Percentiles rank a stretch among this genome's conserved stretches.
These are phyloP conservation scores for Strobilomyces confusus DNA, from an alignment of 768 basidiomycete genomes.

Conservation along the genomic window DNA sequence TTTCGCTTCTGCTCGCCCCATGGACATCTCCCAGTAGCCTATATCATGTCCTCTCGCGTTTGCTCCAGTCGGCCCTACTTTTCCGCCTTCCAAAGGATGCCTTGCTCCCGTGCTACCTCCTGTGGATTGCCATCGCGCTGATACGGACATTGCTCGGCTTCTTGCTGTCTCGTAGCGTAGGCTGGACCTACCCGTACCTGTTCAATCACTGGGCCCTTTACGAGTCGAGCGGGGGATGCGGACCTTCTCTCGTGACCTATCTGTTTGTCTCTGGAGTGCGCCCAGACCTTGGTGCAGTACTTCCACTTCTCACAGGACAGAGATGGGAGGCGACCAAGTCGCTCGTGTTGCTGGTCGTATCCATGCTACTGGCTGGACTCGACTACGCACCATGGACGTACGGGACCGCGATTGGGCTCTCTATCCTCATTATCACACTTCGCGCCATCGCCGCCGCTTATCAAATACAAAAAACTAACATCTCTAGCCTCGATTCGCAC, in stretches of 20 bases:
- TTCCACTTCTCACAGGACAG: constrained; percentile 7
- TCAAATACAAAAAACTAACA: background rate
- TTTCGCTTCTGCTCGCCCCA: constrained; percentile 33
- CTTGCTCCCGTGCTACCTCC: constrained; percentile 11
- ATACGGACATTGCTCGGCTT: constrained; percentile 17
- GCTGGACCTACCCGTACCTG: constrained; percentile 36
- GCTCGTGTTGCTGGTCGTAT: constrained; percentile 7
- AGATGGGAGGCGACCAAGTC: constrained; percentile 16
- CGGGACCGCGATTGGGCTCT: constrained; percentile 24
- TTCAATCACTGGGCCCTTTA: constrained; percentile 41
- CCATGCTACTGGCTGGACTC: constrained; percentile 19
- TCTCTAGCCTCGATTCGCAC: background rate
- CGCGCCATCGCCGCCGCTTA: background rate
- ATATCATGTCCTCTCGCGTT: constrained; percentile 20
- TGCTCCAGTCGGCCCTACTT: constrained; percentile 18
- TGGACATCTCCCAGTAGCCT: constrained; percentile 31
- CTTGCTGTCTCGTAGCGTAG: constrained; percentile 26
- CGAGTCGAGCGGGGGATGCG: constrained; percentile 36
- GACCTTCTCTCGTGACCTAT: constrained; percentile 29
- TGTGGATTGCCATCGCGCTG: constrained; percentile 24
- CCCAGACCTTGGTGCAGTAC: constrained; percentile 4
- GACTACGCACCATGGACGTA: constrained; percentile 42
- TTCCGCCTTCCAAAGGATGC: constrained; percentile 6
- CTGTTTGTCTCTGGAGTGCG: constrained; percentile 17
- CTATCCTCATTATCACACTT: constrained; percentile 18